Conservation (phyloP, 257 asterid genomes). For the Anisodus acutangulus region DNA sequence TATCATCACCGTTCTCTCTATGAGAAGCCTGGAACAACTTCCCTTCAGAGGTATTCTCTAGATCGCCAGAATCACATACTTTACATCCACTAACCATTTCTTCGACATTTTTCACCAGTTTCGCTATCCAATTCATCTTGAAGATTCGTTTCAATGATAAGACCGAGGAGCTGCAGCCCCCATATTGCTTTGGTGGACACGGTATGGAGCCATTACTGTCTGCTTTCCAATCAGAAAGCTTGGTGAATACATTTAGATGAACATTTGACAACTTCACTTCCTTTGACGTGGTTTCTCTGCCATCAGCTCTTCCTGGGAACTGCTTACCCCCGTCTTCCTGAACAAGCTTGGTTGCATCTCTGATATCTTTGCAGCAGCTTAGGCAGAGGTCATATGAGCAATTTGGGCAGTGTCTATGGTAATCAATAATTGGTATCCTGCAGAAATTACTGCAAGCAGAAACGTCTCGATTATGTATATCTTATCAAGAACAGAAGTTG, state of each 20-base stretch:
- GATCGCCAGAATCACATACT: slow-evolving; percentile 47
- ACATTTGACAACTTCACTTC: slow-evolving; percentile 45
- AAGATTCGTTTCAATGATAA: slow-evolving; percentile 84
- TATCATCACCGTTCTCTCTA: slow-evolving; percentile 60
- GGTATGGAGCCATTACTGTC: slow-evolving; percentile 73
- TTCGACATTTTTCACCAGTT: slow-evolving; percentile 84
- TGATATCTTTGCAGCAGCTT: slow-evolving; percentile 88
- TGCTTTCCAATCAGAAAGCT: slow-evolving; percentile 64
- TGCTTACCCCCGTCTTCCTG: slow-evolving; percentile 44
- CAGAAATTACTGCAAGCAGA: slow-evolving; percentile 79
- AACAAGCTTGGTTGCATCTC: slow-evolving; percentile 61
- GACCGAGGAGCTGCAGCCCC: slow-evolving; percentile 77
- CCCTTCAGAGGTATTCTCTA: slow-evolving; percentile 48
- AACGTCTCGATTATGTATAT: background rate
- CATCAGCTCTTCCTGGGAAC: slow-evolving; percentile 43
- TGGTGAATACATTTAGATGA: slow-evolving; percentile 53
- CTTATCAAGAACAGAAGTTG: background rate
- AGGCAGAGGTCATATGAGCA: slow-evolving; percentile 99
- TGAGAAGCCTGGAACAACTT: slow-evolving; percentile 59
- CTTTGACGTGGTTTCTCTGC: slow-evolving; percentile 44
- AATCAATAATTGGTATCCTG: slow-evolving; percentile 92
- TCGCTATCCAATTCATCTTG: slow-evolving; percentile 98
- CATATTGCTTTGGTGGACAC: slow-evolving; percentile 77
- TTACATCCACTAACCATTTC: slow-evolving; percentile 95
- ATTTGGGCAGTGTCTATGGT: slow-evolving; percentile 87